phyloP scores from a whole-genome alignment of 768 basidiomycete genomes.

The Hirschioporus abietinus region DNA sequence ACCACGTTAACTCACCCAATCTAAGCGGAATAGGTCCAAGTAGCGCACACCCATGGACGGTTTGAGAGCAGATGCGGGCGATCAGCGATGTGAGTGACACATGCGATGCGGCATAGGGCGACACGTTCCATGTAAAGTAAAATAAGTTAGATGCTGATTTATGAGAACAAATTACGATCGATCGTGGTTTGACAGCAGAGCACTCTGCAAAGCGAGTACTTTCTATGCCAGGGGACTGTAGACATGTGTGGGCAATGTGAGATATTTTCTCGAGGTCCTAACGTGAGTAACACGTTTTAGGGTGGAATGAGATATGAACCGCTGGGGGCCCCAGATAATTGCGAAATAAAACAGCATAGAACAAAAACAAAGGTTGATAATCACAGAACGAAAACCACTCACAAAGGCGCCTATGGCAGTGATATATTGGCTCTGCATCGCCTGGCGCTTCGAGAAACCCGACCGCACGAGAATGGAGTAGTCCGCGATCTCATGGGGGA shows the following conservation, averaged over 20 bases:
- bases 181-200: neutral
- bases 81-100: neutral
- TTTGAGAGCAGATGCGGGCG: neutral
- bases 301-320: neutral
- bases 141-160: neutral
- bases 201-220: neutral
- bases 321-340: conserved; percentile 13
- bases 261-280: too few species aligned
- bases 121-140: neutral
- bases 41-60: neutral
- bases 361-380: conserved; percentile 21
- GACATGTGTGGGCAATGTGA: too few species aligned
- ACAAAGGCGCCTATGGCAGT: conserved; percentile 93
- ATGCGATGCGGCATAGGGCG: neutral
- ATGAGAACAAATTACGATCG: neutral
- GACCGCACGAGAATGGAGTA: conserved; percentile 90
- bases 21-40: neutral
- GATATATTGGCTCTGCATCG: conserved; percentile 90
- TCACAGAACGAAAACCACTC: conserved; percentile 27
- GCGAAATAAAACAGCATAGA: conserved; percentile 18
- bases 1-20: neutral
- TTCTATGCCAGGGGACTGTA: neutral
- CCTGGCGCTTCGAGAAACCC: conserved; percentile 86
- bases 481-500: conserved; percentile 96
- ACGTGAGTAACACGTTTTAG: neutral